Evolutionary conservation across 1,139 yeast genomes (phyloP).

Genomic region (Blastobotrys serpentis): DNA sequence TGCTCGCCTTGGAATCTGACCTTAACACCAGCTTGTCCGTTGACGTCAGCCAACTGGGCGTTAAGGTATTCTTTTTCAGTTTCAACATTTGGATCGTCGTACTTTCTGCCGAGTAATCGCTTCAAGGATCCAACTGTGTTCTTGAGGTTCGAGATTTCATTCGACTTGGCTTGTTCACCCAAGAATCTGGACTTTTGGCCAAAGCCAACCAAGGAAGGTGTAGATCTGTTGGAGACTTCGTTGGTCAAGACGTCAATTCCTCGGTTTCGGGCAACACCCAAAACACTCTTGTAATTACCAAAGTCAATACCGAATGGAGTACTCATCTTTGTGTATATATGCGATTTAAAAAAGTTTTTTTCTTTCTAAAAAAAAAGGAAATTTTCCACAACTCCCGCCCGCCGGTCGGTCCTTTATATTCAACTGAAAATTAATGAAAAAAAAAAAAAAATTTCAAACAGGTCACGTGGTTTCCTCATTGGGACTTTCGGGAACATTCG

Average conservation of each 20-base stretch:
- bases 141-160: slow-evolving; percentile 92
- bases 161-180: slow-evolving; percentile 95
- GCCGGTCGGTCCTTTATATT: slow-evolving; percentile 8
- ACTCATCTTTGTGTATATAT: slow-evolving; percentile 47
- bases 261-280: slow-evolving; percentile 97
- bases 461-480: slow-evolving; percentile 2
- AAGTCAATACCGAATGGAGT: slow-evolving; percentile 98
- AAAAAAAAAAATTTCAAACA: slow-evolving; percentile 5
- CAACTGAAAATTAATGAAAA: slow-evolving; percentile 11
- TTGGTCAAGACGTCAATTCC: slow-evolving; percentile 98
- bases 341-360: background rate
- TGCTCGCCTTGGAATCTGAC: slow-evolving; percentile 82
- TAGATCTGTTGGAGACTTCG: slow-evolving; percentile 96
- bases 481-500: slow-evolving; percentile 14
- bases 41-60: slow-evolving; percentile 61
- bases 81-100: slow-evolving; percentile 73
- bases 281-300: slow-evolving; percentile 89
- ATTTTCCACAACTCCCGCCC: background rate
- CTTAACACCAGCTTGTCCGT: slow-evolving; percentile 77
- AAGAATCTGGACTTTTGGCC: slow-evolving; percentile 85
- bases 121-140: slow-evolving; percentile 94
- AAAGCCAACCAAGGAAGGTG: slow-evolving; percentile 93
- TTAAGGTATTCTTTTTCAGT: slow-evolving; percentile 61
- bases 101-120: slow-evolving; percentile 80
- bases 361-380: slow-evolving; percentile 1